These are phyloP conservation scores for Trichoderma gracile DNA, from an alignment of 2,329 filamentous ascomycete genomes.

Conservation along the genomic window DNA sequence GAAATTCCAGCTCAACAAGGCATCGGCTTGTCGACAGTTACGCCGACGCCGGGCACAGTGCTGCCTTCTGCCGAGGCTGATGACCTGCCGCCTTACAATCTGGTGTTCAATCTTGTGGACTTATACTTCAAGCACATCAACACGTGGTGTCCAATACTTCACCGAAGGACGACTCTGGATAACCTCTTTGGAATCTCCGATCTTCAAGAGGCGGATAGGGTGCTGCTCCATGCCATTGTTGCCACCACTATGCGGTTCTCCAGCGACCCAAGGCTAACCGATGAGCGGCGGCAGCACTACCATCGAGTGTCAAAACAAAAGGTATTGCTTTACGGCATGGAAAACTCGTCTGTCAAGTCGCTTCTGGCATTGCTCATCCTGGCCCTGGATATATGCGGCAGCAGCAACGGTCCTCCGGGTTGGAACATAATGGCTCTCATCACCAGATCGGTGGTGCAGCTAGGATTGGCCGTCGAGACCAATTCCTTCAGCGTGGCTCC, in stretches of 20 bases:
- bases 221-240: constrained; percentile 84
- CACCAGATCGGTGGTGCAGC: constrained; percentile 82
- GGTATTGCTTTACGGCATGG: constrained; percentile 82
- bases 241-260: constrained; percentile 86
- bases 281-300: constrained; percentile 71
- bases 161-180: constrained; percentile 78
- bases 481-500: constrained; percentile 78
- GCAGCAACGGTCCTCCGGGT: constrained; percentile 84
- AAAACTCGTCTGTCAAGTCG: constrained; percentile 85
- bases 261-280: constrained; percentile 70
- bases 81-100: constrained; percentile 72
- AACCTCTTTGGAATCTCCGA: constrained; percentile 75
- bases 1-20: constrained; percentile 47
- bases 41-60: constrained; percentile 50
- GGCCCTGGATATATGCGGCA: constrained; percentile 80
- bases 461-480: constrained; percentile 80
- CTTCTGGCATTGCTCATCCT: constrained; percentile 86
- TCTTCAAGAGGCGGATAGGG: constrained; percentile 77
- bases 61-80: constrained; percentile 55
- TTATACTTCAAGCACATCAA: constrained; percentile 80
- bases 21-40: constrained; percentile 57
- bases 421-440: constrained; percentile 92
- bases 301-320: constrained; percentile 81
- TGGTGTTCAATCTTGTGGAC: constrained; percentile 71
- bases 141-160: constrained; percentile 87